Percentiles rank a stretch among this genome's conserved stretches.
phyloP scores from a whole-genome alignment of 441 rosid genomes.

The Gossypium laxum region DNA sequence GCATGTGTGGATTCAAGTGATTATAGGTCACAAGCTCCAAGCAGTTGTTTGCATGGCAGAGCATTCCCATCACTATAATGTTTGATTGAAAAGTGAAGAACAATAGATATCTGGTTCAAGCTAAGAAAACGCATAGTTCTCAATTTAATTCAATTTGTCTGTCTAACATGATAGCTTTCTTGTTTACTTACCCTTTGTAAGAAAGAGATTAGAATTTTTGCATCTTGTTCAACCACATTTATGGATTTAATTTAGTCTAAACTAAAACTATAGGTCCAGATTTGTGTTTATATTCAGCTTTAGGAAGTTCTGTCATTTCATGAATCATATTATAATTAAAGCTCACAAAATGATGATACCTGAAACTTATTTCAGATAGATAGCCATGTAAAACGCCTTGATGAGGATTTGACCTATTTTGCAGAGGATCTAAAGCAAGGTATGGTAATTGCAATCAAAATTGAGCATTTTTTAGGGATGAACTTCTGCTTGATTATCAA shows the following conservation, averaged over 20 bases:
- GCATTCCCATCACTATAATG: not conserved
- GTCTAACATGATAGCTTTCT: not conserved
- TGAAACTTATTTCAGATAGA: slow-evolving; percentile 51
- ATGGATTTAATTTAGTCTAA: not conserved
- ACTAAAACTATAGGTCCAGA: not conserved
- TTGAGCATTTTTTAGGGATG: not conserved
- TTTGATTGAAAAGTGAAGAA: not conserved
- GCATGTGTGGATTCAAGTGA: not conserved
- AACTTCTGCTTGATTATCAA: slow-evolving; percentile 6
- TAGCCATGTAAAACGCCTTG: slow-evolving; percentile 81
- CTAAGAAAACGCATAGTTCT: not conserved
- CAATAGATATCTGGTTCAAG: not conserved
- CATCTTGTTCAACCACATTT: not conserved
- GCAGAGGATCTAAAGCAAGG: slow-evolving; percentile 94
- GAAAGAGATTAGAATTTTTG: not conserved
- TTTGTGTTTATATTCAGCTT: not conserved
- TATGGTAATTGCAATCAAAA: slow-evolving; percentile 16
- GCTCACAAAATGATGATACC: not conserved
- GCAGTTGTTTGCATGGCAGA: not conserved
- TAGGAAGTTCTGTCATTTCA: not conserved
- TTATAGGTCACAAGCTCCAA: not conserved
- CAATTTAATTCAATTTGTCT: not conserved
- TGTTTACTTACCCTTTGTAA: not conserved
- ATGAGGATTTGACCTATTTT: slow-evolving; percentile 83
- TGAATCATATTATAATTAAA: not conserved